Evolutionary conservation across 148 eudicot species (phyloP).

Genomic region (Dianthus caryophyllus): DNA sequence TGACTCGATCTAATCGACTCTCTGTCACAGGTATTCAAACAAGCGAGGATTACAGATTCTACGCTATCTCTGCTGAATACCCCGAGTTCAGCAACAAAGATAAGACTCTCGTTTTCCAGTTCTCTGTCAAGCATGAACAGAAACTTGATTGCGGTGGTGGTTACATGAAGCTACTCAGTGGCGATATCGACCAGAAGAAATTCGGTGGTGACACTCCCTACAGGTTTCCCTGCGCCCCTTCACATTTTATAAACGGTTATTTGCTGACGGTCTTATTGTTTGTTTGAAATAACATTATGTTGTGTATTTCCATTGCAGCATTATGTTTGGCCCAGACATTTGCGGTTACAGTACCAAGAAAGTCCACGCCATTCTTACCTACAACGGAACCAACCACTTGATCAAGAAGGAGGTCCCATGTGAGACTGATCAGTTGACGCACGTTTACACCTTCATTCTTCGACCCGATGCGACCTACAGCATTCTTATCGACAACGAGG

Average conservation of each 20-base stretch:
- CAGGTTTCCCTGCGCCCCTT: conserved; percentile 38
- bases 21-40: conserved; percentile 67
- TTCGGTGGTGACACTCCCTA: conserved; percentile 93
- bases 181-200: conserved; percentile 79
- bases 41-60: conserved; percentile 86
- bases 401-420: conserved; percentile 96
- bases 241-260: neutral
- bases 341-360: conserved; percentile 94
- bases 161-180: conserved; percentile 94
- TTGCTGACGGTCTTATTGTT: neutral
- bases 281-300: neutral
- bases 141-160: conserved; percentile 99
- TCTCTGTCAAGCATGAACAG: conserved; percentile 94
- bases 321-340: conserved; percentile 98
- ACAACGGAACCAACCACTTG: conserved; percentile 71
- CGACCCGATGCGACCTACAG: conserved; percentile 96
- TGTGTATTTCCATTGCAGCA: conserved; percentile 41
- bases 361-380: conserved; percentile 81
- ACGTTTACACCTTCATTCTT: conserved; percentile 84
- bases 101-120: conserved; percentile 83
- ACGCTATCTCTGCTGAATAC: conserved; percentile 87
- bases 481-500: conserved; percentile 81
- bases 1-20: neutral
- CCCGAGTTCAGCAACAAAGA: conserved; percentile 98
- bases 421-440: conserved; percentile 91